Evolutionary conservation across 2,329 filamentous ascomycete species (phyloP), one percentile per base, ranked within the genome.

Genomic region (Coniosporium tulheliwenetii): DNA sequence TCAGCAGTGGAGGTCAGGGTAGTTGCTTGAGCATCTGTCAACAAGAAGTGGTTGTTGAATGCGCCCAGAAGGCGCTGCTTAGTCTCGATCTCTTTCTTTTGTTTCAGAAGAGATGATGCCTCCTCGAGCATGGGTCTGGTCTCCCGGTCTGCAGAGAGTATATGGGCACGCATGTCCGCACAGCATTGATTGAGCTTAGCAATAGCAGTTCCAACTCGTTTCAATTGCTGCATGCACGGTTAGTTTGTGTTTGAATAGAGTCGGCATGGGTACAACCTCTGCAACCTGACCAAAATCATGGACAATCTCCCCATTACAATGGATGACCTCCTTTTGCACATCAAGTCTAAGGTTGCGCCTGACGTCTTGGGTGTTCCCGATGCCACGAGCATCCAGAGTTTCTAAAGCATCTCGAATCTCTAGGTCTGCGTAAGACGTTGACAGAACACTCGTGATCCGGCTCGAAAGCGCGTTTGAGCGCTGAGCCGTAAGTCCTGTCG

Each of bases 261-360:
- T 26, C 40, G 38, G 16, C 26, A 26, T 26, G 3, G 19, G 19
- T 7, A 26, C 16, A 45, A 89, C 84, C 71, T 93, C 84, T 29
- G 87, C 85, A 47, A 98, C 85, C 41, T 78, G 73, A 31, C 86
- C 85, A 61, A 96, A 96, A 55, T 94, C 85, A 41, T 75, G 70
- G 43, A 96, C 77, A 47, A 96, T 83, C 47, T 85, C 77, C 39
- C 83, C 86, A 74, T 96, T 95, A 61, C 82, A 86, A 48, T 89
- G 77, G 42, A 96, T 87, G 32, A 95, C 83, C 55, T 96, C 87
- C 57, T 82, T 89, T 56, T 96, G 86, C 1, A 93, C 70, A 55
- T 93, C 79, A 1, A 93, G 62, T 12, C 87, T 77, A 12, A 96
- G 63, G 43, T 84, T 79, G 5, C 89, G 77, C 39, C 91, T 74